A percentile compares a stretch with the other conserved stretches of the same genome.
Evolutionary conservation across 257 asterid genomes (phyloP).

Genomic region (Nemophila menziesii): DNA sequence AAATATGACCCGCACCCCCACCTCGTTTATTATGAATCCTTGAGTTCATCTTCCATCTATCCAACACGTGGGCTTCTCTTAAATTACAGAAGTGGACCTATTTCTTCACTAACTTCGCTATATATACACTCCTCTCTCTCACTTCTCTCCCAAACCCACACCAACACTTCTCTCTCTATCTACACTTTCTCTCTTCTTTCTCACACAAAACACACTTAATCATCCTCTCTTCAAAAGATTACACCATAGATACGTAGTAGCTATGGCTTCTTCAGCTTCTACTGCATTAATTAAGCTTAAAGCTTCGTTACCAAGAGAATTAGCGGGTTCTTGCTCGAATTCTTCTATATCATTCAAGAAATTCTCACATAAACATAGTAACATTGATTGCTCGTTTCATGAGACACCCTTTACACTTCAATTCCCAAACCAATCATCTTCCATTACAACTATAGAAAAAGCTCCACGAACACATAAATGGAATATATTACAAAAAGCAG

Average conservation of each 20-base stretch:
- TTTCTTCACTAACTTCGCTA: conserved; percentile 22
- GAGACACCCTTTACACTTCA: conserved; percentile 39
- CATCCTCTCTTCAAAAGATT: conserved; percentile 1
- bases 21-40: conserved; percentile 5
- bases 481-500: conserved; percentile 67
- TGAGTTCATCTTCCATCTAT: conserved; percentile 19
- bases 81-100: conserved; percentile 40
- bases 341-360: conserved; percentile 9
- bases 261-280: conserved; percentile 34
- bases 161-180: conserved; percentile 9
- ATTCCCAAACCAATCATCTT: conserved; percentile 37
- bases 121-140: conserved; percentile 30
- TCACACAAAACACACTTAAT: neutral
- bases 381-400: conserved; percentile 33
- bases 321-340: conserved; percentile 7
- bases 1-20: conserved; percentile 24
- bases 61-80: conserved; percentile 70
- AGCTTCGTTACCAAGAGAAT: conserved; percentile 8
- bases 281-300: conserved; percentile 26
- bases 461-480: conserved; percentile 12
- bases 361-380: conserved; percentile 1
- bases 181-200: neutral
- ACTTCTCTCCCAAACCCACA: conserved; percentile 10
- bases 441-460: conserved; percentile 7
- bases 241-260: conserved; percentile 19